Evolutionary conservation across 345 rosid species (phyloP), one percentile per base, ranked within the genome.

Genomic region (Bruguiera gymnorhiza): DNA sequence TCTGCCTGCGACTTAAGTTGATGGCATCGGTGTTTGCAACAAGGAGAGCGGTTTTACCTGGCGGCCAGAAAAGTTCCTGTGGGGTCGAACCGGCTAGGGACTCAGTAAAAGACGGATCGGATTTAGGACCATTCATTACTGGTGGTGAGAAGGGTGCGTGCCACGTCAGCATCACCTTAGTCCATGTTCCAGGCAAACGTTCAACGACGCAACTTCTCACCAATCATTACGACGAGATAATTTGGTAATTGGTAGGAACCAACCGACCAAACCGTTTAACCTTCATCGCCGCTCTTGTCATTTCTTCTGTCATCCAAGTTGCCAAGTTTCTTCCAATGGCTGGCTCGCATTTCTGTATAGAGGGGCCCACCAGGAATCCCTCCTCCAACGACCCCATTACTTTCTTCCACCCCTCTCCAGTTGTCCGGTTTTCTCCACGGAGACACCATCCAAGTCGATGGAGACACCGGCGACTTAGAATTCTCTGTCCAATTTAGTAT

Each of bases 11-110:
- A 55, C 15, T 9, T 23, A 9, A 13, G 23, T 55, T 55, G 48
- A 10, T 55, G 59, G 13, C 15, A 23, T 54, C 26, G 26, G 15
- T 4, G 27, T 2, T 21, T 54, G 11, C 3, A 20, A 21, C 3
- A 20, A 2, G 29, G 16, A 26, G 29, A 56, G 65, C 51, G 67
- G 30, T 18, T 52, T 67, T 83, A 80, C 73, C 83, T 23, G 52
- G 69, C 75, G 59, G 72, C 24, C 56, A 69, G 48, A 19, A 37
- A 3, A 5, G 34, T 18, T 21, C 13, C 20, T 34, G 37, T 1
- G 30, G 51, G 4, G 37, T 56, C 52, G 51, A 26, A 37, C 62
- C 62, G 59, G 23, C 9, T 8, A 13, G 31, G 52, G 24, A 24
- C 3, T 8, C 8, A 2, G 3, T 11, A 21, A 55, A 26, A 55